Evolutionary conservation across 2,329 filamentous ascomycete species (phyloP), one percentile per base, ranked within the genome.

Genomic region (Diaporthe humulicola): DNA sequence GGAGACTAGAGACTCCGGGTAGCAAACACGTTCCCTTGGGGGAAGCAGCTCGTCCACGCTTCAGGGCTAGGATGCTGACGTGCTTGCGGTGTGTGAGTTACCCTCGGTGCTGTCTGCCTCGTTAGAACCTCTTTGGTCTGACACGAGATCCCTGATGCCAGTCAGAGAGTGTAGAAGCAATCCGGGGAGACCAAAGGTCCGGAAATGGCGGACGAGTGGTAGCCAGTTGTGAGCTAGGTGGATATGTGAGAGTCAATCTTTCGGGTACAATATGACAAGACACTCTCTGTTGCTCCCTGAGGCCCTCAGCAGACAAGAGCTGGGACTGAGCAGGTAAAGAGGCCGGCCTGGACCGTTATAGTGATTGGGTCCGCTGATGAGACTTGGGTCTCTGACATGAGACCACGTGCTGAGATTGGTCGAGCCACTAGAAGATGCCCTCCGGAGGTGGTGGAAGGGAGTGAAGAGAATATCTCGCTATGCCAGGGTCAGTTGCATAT

Each of bases 401-500:
- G 6, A 69, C 33, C 48, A 28, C 22, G 36, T 19, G 48, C 33
- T 40, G 48, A 54, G 17, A 25, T 14, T 28, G 48, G 48, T 12
- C 36, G 64, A 33, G 15, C n/a, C 15, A 12, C 17, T 61, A 10
- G 25, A 38, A 42, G 40, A 52, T 15, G 48, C 28, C 57, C 28
- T 52, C 45, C 54, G 25, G 30, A 54, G n/a, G 4, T 61, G 57
- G 64, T 25, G 36, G 57, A 64, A 36, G 64, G 48, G 48, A 33
- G 25, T 22, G 45, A 45, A 64, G 48, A 54, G 22, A n/a, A 67
- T 69, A 28, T 40, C 22, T 36, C 42, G 45, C 70, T 72, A 56
- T 36, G 33, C 33, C 25, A 54, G 48, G 48, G 70, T 72, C 57
- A 72, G 70, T 54, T 45, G 70, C 58, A 50, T 56, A 25, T 45